phyloP scores from a whole-genome alignment of 257 asterid species.

The Galeopsis tetrahit region DNA sequence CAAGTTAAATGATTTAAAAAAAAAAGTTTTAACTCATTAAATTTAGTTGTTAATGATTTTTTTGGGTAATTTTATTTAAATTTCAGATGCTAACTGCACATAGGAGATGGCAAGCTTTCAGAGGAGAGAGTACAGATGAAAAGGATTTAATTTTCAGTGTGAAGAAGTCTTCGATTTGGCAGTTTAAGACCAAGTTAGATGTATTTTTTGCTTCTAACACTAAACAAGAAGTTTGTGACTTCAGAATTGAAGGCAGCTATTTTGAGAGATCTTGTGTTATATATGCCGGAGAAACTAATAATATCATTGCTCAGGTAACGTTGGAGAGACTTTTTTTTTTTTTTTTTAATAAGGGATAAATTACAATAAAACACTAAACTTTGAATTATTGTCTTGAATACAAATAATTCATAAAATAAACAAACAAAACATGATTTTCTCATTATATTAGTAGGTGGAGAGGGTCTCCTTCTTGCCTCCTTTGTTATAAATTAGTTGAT shows the following conservation, averaged over 20 bases:
- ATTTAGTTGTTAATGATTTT: no score
- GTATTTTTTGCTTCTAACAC: constrained; percentile 59
- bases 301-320: constrained; percentile 67
- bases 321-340: no score
- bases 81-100: constrained; percentile 65
- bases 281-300: constrained; percentile 60
- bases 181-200: constrained; percentile 56
- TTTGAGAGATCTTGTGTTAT: constrained; percentile 57
- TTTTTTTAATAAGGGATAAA: no score
- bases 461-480: no score
- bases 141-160: constrained; percentile 55
- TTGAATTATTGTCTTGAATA: no score
- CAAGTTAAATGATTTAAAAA: no score
- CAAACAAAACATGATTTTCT: no score
- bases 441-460: no score
- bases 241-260: constrained; percentile 70
- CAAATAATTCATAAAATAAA: no score
- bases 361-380: no score
- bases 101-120: constrained; percentile 65
- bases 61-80: not conserved
- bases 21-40: no score
- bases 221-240: constrained; percentile 50
- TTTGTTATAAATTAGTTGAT: not conserved
- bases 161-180: constrained; percentile 54
- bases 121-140: constrained; percentile 59